Evolutionary conservation across 176 grass and related monocot genomes (phyloP).

Genomic region (Alopecurus myosuroides): DNA sequence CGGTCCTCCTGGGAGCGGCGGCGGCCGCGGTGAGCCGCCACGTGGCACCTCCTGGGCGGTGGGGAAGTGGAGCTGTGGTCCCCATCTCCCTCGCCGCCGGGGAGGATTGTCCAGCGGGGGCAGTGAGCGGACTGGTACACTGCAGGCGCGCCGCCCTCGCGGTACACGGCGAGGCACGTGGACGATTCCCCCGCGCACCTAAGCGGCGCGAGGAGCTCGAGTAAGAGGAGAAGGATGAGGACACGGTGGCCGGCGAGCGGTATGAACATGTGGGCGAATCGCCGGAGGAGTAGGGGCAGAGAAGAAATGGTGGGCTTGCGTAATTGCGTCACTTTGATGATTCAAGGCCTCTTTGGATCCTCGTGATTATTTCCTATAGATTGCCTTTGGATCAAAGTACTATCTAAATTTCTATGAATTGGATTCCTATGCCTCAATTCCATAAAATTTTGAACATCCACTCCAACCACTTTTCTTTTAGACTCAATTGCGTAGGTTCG

Average conservation of each 20-base stretch:
- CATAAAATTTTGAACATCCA: too few relatives aligned
- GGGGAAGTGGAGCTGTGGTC: background rate
- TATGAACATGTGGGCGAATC: constrained; percentile 27
- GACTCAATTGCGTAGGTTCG: too few relatives aligned
- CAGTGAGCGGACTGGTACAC: constrained; percentile 83
- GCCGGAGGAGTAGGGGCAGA: background rate
- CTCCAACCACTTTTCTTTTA: too few relatives aligned
- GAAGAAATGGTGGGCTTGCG: background rate
- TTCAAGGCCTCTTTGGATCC: too few relatives aligned
- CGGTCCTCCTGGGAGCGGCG: constrained; percentile 85
- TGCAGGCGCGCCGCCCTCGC: constrained; percentile 79
- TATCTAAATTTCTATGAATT: too few relatives aligned
- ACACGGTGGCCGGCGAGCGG: background rate
- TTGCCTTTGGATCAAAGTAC: too few relatives aligned
- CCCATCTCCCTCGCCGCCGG: constrained; percentile 18
- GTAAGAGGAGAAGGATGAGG: background rate
- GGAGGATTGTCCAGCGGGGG: constrained; percentile 73
- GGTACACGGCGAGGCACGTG: constrained; percentile 72
- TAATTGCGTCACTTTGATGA: too few relatives aligned
- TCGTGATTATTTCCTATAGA: too few relatives aligned
- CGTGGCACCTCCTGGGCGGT: constrained; percentile 46
- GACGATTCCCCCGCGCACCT: constrained; percentile 47
- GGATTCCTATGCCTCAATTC: too few relatives aligned
- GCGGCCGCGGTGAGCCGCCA: constrained; percentile 51
- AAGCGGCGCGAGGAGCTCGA: background rate